phyloP scores from a whole-genome alignment of 805 yeast genomes.

The Zygoascus tannicola region DNA sequence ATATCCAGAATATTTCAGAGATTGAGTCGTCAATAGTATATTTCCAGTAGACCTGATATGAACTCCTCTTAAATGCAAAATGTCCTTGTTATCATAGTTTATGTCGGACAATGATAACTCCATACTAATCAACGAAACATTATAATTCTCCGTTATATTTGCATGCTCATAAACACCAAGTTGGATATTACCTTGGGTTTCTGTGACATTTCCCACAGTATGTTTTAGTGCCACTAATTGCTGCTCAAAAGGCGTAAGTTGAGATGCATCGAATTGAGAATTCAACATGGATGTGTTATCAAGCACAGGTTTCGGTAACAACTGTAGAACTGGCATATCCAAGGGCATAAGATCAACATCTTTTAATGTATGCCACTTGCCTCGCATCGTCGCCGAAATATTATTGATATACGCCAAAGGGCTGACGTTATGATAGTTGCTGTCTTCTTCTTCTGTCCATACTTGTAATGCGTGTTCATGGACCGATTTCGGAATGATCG shows the following conservation, averaged over 20 bases:
- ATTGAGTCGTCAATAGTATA: conserved; percentile 22
- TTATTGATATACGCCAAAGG: conserved; percentile 16
- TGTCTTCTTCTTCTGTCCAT: conserved; percentile 10
- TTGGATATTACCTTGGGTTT: conserved; percentile 8
- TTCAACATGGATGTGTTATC: no score
- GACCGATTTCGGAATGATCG: conserved; percentile 14
- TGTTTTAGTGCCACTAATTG: neutral
- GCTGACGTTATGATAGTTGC: no score
- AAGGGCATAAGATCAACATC: conserved; percentile 27
- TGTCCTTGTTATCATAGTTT: conserved; percentile 17
- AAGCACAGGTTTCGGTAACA: neutral
- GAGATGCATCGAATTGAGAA: no score
- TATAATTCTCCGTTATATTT: neutral
- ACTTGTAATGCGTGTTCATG: conserved; percentile 7
- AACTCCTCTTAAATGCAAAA: conserved; percentile 26
- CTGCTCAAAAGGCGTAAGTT: neutral
- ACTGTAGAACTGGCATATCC: conserved; percentile 13
- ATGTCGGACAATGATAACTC: conserved; percentile 14
- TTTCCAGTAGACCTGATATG: conserved; percentile 29
- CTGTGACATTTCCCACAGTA: conserved; percentile 10
- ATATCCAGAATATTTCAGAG: conserved; percentile 27
- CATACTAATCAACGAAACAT: conserved; percentile 11
- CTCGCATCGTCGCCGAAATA: conserved; percentile 31
- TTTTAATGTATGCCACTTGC: conserved; percentile 41
- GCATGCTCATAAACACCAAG: conserved; percentile 9